Conservation (phyloP, 2,329 filamentous ascomycete species). For the Pseudodiploospora longispora region DNA sequence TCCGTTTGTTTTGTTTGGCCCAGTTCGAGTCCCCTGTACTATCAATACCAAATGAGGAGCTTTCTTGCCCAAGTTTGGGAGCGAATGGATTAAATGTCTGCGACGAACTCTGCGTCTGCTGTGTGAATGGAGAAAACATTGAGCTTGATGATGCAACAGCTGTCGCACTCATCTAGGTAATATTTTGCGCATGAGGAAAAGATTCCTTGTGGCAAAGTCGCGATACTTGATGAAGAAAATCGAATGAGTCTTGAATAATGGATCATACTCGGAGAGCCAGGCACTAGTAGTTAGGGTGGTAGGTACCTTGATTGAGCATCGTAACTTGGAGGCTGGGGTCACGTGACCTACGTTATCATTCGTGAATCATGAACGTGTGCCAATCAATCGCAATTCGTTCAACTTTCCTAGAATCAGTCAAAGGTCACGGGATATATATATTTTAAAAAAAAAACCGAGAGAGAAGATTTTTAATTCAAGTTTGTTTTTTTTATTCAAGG, state of each 20-base stretch:
- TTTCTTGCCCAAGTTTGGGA: conserved; percentile 13
- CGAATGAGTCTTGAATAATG: no score
- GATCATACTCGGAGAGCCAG: no score
- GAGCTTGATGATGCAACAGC: conserved; percentile 31
- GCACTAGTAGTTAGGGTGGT: background rate
- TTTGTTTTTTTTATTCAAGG: no score
- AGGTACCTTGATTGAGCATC: conserved; percentile 7
- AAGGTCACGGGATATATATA: no score
- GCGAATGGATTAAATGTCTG: conserved; percentile 29
- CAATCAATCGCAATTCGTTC: no score
- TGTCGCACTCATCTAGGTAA: conserved; percentile 29
- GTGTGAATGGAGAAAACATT: conserved; percentile 31
- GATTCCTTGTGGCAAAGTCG: background rate
- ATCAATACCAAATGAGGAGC: conserved; percentile 24
- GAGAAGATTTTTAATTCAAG: no score
- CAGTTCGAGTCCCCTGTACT: conserved; percentile 19
- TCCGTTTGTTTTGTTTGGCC: conserved; percentile 18
- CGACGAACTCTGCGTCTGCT: conserved; percentile 27
- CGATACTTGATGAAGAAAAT: no score
- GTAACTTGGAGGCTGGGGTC: conserved; percentile 4
- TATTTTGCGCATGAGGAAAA: conserved; percentile 26
- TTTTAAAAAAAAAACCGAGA: no score
- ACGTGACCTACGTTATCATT: conserved; percentile 4
- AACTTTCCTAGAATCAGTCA: no score
- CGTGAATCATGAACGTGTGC: no score